Evolutionary conservation across 2,329 filamentous ascomycete genomes (phyloP).

Genomic region (Purpureocillium lavendulum): DNA sequence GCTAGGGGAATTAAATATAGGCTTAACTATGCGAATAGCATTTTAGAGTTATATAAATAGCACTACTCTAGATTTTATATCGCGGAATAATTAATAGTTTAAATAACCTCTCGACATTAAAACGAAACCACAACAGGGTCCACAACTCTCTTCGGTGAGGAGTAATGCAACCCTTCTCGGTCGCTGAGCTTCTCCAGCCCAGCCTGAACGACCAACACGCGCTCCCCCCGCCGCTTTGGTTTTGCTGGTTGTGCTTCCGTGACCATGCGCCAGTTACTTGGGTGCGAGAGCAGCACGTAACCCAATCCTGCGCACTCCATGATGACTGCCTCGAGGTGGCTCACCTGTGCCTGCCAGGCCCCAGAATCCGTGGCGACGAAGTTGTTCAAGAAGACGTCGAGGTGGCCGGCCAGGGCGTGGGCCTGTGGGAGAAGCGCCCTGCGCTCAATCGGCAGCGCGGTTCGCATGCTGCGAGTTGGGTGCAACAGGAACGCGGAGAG

Average conservation of each 20-base stretch:
- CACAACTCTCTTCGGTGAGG: constrained; percentile 13
- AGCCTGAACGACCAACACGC: constrained; percentile 15
- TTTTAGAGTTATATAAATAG: too few relatives aligned
- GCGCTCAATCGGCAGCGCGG: constrained; percentile 20
- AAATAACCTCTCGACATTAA: too few relatives aligned
- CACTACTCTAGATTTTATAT: too few relatives aligned
- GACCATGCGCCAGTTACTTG: constrained; percentile 26
- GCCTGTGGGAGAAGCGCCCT: constrained; percentile 21
- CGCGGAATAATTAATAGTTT: too few relatives aligned
- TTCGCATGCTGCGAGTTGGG: constrained; percentile 25
- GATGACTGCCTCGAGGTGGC: constrained; percentile 29
- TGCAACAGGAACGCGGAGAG: constrained; percentile 34
- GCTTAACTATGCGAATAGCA: too few relatives aligned
- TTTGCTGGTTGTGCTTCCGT: constrained; percentile 7
- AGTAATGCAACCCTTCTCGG: constrained; percentile 14
- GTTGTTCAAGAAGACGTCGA: too few relatives aligned
- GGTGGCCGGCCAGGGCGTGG: constrained; percentile 15
- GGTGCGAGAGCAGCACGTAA: constrained; percentile 33
- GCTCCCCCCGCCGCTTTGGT: neutral
- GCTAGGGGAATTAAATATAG: too few relatives aligned
- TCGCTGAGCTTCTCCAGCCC: constrained; percentile 19
- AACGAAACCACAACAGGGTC: constrained; percentile 1
- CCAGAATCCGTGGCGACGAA: too few relatives aligned
- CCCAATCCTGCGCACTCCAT: constrained; percentile 31
- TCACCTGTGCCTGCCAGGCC: constrained; percentile 21